Base-by-base conservation (phyloP, 1,284 basidiomycete species). In the Rhodofomes roseus region DNA sequence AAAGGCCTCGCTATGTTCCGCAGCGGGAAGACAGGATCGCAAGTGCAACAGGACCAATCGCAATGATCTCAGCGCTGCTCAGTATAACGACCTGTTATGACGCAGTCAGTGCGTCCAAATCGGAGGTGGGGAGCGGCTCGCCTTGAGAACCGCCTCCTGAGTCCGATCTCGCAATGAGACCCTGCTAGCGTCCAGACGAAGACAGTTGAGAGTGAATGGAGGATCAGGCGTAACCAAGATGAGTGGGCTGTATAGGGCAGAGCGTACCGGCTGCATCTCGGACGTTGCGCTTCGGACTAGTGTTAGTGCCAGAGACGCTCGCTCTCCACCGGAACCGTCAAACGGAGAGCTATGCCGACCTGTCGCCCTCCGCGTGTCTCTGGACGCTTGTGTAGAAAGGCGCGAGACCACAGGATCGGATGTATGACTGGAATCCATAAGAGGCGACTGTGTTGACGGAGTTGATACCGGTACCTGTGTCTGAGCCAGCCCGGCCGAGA, bases 271-370 rank as follows among this genome's bases (percentile, higher is more conserved):
- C 6, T 31, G 9, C 50, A 36, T 23, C 31, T 18, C 50, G 50
- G 50, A n/a, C 50, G 22, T 52, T 52, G 34, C 50, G 50, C 50
- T 36, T 34, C 50, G 34, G 50, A 52, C 50, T 34, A 52, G 50
- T 14, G 8, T n/a, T n/a, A n/a, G n/a, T n/a, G n/a, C n/a, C n/a
- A n/a, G 29, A 16, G 34, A 25, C 46, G 46, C 46, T 50, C 46
- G 46, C 46, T 50, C 20, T 3, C 23, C 44, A 46, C 1, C 8
- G 50, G 27, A 51, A 51, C 34, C 29, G 29, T 29, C 29, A 51
- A 18, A 20, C 50, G 50, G 31, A 51, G 27, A 34, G 50, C 31
- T 52, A 37, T 25, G 29, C 20, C n/a, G n/a, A 3, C 50, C 37
- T 52, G 31, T 37, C 46, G 27, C 16, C 12, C 7, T 11, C 16